Percentiles rank a stretch among this genome's conserved stretches.
These are phyloP conservation scores for Ogataea dorogensis DNA, from an alignment of 805 yeast genomes.

Conservation along the genomic window DNA sequence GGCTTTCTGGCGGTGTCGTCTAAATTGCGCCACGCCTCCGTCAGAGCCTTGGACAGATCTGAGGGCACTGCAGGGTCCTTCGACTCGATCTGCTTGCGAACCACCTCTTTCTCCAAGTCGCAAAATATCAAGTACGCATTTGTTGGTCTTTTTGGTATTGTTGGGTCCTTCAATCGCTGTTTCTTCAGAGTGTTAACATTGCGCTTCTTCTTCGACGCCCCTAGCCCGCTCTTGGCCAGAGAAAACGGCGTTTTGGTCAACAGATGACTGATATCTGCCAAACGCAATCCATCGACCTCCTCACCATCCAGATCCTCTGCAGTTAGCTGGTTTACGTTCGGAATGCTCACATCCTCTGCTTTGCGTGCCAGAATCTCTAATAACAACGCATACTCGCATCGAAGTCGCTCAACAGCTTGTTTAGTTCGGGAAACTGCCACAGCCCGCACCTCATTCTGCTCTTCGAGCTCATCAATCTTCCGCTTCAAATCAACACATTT, in stretches of 20 bases:
- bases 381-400: constrained; percentile 79
- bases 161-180: constrained; percentile 65
- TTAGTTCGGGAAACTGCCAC: constrained; percentile 77
- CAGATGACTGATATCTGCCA: constrained; percentile 29
- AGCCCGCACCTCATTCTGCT: constrained; percentile 71
- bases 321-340: constrained; percentile 23
- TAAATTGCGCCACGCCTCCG: constrained; percentile 83
- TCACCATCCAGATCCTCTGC: constrained; percentile 28
- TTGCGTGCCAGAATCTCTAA: constrained; percentile 74
- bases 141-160: constrained; percentile 83
- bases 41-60: constrained; percentile 74
- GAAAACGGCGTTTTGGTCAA: constrained; percentile 29
- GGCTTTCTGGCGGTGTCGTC: constrained; percentile 69
- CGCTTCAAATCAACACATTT: constrained; percentile 72
- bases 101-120: constrained; percentile 76
- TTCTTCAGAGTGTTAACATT: constrained; percentile 30
- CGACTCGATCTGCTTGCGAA: constrained; percentile 57
- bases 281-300: constrained; percentile 28
- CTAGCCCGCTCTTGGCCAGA: constrained; percentile 20
- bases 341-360: constrained; percentile 32
- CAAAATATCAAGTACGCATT: constrained; percentile 88
- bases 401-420: constrained; percentile 68
- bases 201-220: constrained; percentile 28
- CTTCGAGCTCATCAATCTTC: constrained; percentile 70
- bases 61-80: constrained; percentile 48